Evolutionary conservation across 2,329 filamentous ascomycete genomes (phyloP).

Genomic region (Colletotrichum costaricense): DNA sequence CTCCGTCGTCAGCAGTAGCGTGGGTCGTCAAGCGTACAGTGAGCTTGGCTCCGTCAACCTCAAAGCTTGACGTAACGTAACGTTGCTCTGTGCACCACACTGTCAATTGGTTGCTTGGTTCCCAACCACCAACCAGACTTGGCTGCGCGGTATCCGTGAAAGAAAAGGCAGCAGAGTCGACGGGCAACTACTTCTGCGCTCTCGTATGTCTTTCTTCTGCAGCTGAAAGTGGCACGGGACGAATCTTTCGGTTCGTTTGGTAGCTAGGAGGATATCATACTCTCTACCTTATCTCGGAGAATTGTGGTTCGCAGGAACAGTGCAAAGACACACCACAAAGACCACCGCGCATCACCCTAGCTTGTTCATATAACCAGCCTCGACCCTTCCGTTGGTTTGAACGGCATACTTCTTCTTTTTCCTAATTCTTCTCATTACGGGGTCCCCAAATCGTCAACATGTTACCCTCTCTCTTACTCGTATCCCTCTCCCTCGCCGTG

Average conservation of each 20-base stretch:
- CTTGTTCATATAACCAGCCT: slow-evolving; percentile 16
- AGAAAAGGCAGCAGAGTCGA: background rate
- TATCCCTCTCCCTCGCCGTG: slow-evolving; percentile 52
- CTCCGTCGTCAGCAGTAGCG: slow-evolving; percentile 20
- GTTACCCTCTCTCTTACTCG: slow-evolving; percentile 47
- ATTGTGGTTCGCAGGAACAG: background rate
- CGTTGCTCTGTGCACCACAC: slow-evolving; percentile 24
- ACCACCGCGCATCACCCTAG: background rate
- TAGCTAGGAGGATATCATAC: background rate
- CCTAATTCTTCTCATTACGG: background rate
- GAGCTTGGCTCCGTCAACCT: background rate
- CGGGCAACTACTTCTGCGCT: background rate
- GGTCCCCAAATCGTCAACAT: slow-evolving; percentile 35
- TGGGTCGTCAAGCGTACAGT: slow-evolving; percentile 7
- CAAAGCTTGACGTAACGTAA: slow-evolving; percentile 35
- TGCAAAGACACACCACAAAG: background rate
- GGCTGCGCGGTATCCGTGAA: background rate
- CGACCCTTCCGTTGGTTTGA: background rate
- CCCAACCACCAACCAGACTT: slow-evolving; percentile 26
- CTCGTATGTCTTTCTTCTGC: slow-evolving; percentile 14
- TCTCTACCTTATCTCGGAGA: background rate
- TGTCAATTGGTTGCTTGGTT: slow-evolving; percentile 5
- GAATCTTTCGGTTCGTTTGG: background rate
- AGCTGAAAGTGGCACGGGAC: slow-evolving; percentile 14
- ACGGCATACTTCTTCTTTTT: background rate